Evolutionary conservation across 148 eudicot genomes (phyloP).

Genomic region (Gaultheria prostrata): DNA sequence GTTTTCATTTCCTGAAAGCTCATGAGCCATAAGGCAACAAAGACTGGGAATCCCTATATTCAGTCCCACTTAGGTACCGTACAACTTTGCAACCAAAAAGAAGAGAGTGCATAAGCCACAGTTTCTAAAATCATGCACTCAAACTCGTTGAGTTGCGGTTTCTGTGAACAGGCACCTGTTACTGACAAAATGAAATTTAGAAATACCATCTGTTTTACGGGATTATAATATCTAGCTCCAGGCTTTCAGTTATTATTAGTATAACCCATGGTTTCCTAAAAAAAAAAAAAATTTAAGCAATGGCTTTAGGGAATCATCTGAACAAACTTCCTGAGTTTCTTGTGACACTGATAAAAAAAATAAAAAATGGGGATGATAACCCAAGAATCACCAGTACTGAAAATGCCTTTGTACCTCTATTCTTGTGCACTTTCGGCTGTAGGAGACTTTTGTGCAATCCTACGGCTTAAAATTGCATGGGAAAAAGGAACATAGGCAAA

Average conservation of each 20-base stretch:
- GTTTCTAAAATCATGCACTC: background rate
- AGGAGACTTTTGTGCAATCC: background rate
- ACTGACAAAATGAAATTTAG: background rate
- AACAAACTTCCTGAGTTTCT: background rate
- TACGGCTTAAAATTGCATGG: background rate
- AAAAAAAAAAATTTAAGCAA: background rate
- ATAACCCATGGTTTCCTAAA: background rate
- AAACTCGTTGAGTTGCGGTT: background rate
- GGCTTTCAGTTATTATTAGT: background rate
- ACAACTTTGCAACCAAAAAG: background rate
- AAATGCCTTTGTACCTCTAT: background rate
- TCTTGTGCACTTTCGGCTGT: background rate
- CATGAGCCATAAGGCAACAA: background rate
- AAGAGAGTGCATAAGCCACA: background rate
- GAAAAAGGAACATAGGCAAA: background rate
- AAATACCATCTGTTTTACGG: background rate
- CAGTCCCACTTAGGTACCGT: background rate
- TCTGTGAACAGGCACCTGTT: background rate
- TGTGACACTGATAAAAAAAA: too few species aligned
- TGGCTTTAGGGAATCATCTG: background rate
- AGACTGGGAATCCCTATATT: background rate
- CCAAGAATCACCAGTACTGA: background rate
- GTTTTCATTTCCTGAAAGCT: background rate
- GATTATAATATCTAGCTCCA: background rate
- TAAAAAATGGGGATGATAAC: background rate